These are phyloP conservation scores for Detonula confervacea DNA, from an alignment of 352 stramenopile species.

Conservation along the genomic window DNA sequence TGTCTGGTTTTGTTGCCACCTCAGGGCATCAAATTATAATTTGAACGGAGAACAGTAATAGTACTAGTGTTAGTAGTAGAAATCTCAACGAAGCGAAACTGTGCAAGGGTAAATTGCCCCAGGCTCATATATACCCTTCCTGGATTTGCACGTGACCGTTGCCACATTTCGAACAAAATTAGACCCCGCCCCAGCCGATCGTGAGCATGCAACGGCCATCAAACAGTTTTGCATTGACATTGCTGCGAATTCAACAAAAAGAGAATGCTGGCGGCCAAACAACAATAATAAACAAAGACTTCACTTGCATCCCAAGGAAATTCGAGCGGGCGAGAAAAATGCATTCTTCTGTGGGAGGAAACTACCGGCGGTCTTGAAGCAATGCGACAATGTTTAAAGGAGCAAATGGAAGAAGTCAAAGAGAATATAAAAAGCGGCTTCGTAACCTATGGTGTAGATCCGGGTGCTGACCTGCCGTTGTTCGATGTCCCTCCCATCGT, in stretches of 20 bases:
- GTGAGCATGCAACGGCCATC: conserved; percentile 2
- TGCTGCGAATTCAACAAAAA: conserved; percentile 3
- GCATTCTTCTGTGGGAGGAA: conserved; percentile 24
- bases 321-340: conserved; percentile 18
- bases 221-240: conserved; percentile 16
- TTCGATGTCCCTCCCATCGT: conserved; percentile 21
- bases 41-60: no score
- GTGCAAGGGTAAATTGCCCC: not conserved
- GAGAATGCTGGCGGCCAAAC: conserved; percentile 2
- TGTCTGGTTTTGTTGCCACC: conserved; percentile 14
- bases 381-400: conserved; percentile 11
- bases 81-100: no score
- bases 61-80: no score
- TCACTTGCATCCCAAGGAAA: conserved; percentile 12
- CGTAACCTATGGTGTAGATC: conserved; percentile 8
- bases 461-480: not conserved
- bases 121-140: conserved; percentile 35
- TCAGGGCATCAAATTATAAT: not conserved
- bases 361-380: conserved; percentile 15
- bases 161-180: conserved; percentile 23
- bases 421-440: no score
- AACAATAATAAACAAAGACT: conserved; percentile 9
- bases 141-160: conserved; percentile 22
- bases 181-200: not conserved
- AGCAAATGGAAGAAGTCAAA: conserved; percentile 8